Percentiles rank a stretch among this genome's conserved stretches.
Evolutionary conservation across 2,329 filamentous ascomycete genomes (phyloP).

Genomic region (Scleromitrula shiraiana): DNA sequence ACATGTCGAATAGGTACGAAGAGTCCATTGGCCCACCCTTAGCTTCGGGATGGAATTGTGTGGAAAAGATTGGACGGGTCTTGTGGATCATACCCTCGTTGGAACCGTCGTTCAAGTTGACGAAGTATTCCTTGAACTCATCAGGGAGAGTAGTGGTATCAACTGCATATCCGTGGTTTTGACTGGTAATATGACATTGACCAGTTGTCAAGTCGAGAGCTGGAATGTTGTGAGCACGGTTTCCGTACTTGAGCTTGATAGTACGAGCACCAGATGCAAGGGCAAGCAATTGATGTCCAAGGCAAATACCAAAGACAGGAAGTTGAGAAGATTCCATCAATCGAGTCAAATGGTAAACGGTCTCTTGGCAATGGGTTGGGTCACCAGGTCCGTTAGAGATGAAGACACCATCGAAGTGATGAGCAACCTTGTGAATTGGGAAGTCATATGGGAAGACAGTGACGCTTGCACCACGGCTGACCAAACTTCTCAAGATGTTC

Average conservation of each 20-base stretch:
- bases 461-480: constrained; percentile 82
- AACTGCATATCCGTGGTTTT: constrained; percentile 97
- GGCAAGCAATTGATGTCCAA: constrained; percentile 92
- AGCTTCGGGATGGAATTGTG: constrained; percentile 97
- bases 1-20: constrained; percentile 93
- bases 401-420: constrained; percentile 97
- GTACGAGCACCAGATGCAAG: constrained; percentile 82
- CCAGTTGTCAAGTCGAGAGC: constrained; percentile 90
- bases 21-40: constrained; percentile 96
- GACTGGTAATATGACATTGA: constrained; percentile 95
- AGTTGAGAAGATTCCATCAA: constrained; percentile 87
- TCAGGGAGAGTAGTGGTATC: constrained; percentile 72
- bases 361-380: constrained; percentile 91
- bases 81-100: constrained; percentile 97
- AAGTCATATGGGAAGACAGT: constrained; percentile 96
- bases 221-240: constrained; percentile 97
- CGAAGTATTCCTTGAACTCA: constrained; percentile 97
- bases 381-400: constrained; percentile 98
- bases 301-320: constrained; percentile 95
- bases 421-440: constrained; percentile 94
- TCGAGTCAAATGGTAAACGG: constrained; percentile 83
- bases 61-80: constrained; percentile 92
- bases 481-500: constrained; percentile 94
- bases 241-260: constrained; percentile 98
- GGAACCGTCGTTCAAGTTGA: constrained; percentile 94